Percentiles rank a stretch among this genome's conserved stretches.
Conservation (phyloP, 257 asterid genomes). For the Salvia miltiorrhiza region DNA sequence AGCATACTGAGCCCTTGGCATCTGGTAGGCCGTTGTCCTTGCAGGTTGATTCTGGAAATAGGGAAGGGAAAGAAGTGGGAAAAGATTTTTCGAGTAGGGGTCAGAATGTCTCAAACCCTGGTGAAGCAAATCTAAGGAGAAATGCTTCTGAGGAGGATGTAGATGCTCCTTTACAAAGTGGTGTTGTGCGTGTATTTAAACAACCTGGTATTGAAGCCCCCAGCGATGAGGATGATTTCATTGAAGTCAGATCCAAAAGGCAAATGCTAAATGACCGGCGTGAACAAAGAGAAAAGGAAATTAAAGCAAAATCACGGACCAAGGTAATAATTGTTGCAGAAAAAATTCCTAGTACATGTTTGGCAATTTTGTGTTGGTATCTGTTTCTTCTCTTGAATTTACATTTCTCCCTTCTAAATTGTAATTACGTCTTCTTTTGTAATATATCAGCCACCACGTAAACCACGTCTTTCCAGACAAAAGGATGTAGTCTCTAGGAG, state of each 20-base stretch:
- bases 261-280: conserved; percentile 94
- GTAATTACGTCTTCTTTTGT: conserved; percentile 14
- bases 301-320: conserved; percentile 63
- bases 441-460: conserved; percentile 49
- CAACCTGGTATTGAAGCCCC: conserved; percentile 97
- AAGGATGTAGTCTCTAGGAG: conserved; percentile 38
- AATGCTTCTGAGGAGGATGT: conserved; percentile 72
- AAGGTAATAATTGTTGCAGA: conserved; percentile 49
- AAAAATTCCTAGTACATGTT: neutral
- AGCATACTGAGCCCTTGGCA: conserved; percentile 40
- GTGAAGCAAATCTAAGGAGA: conserved; percentile 51
- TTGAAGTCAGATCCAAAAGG: conserved; percentile 92
- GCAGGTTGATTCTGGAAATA: conserved; percentile 39
- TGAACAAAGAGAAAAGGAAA: conserved; percentile 89
- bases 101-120: conserved; percentile 30
- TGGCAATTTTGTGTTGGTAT: conserved; percentile 10
- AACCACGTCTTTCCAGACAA: conserved; percentile 48
- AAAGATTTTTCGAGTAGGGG: conserved; percentile 35
- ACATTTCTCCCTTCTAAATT: neutral
- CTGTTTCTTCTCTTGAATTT: neutral
- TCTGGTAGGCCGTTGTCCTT: conserved; percentile 38
- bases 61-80: conserved; percentile 34
- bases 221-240: conserved; percentile 94
- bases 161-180: conserved; percentile 94
- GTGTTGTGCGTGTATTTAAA: conserved; percentile 82